Conservation (phyloP, 2,329 filamentous ascomycete species). For the Trichoderma sp. region DNA sequence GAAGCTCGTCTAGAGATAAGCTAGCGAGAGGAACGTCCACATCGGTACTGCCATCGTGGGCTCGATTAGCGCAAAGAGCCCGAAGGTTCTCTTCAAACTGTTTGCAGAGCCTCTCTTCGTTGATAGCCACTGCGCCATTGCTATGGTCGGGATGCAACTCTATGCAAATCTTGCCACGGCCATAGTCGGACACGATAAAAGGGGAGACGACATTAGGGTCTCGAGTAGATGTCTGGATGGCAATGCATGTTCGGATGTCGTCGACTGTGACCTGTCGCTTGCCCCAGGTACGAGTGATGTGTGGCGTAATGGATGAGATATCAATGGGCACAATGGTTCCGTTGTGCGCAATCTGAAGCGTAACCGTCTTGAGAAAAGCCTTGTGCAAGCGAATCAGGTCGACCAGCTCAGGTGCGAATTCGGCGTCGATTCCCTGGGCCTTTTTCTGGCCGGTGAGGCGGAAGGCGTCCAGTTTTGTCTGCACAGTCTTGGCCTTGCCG, state of each 20-base stretch:
- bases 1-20: slow-evolving; percentile 50
- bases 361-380: slow-evolving; percentile 65
- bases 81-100: slow-evolving; percentile 54
- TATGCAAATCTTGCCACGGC: slow-evolving; percentile 55
- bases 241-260: slow-evolving; percentile 65
- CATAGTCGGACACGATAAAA: slow-evolving; percentile 50
- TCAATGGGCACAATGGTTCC: slow-evolving; percentile 61
- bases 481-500: slow-evolving; percentile 30
- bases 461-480: slow-evolving; percentile 40
- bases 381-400: slow-evolving; percentile 63
- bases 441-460: slow-evolving; percentile 35
- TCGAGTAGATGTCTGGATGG: slow-evolving; percentile 48
- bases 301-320: slow-evolving; percentile 56
- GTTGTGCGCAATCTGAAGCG: slow-evolving; percentile 67
- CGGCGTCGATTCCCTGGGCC: slow-evolving; percentile 22
- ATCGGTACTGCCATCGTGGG: slow-evolving; percentile 32
- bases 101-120: slow-evolving; percentile 51
- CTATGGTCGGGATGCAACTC: slow-evolving; percentile 45
- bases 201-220: slow-evolving; percentile 33
- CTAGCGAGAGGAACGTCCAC: slow-evolving; percentile 48
- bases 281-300: slow-evolving; percentile 67
- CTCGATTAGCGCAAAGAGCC: slow-evolving; percentile 40
- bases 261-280: slow-evolving; percentile 63
- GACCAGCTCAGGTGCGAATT: slow-evolving; percentile 50
- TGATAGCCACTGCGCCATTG: slow-evolving; percentile 38